Base-by-base conservation (phyloP, 345 rosid genomes). In the Populus ilicifolia region DNA sequence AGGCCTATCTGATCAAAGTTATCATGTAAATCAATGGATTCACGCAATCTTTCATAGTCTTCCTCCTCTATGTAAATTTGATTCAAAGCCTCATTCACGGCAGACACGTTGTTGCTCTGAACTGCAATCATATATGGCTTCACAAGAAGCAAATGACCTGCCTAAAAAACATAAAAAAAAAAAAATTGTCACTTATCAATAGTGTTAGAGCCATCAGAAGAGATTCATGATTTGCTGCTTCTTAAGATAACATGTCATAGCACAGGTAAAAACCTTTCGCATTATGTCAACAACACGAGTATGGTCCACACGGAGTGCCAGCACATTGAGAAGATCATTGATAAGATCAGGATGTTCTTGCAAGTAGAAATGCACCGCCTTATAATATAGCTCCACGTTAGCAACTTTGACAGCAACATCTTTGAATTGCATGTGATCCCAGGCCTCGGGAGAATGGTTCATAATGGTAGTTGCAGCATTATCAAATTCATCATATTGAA, bases 381-480 rank as follows among this genome's bases (percentile, higher is more conserved):
- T 96, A 75, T 96, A 96, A 83, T 96, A 96, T 41, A 96, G 82
- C 76, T 96, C 99, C 62, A 96, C 99, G 80, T 87, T 96, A 4
- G 97, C 98, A 84, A 96, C 97, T 89, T 96, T 96, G 64, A 90
- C 97, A 1, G 88, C 88, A 52, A 93, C 92, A 80, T 96, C 99
- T 82, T 93, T 96, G 83, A 93, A 96, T 79, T 91, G 99, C 98
- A 96, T 90, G 93, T 96, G 99, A 75, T 96, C 99, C 99, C 99
- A 96, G n/a, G 99, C 98, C 87, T 92, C 98, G 0, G 99, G 99
- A 48, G 99, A 96, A 88, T 96, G 99, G 79, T 96, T 93, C 99
- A 96, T 96, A 73, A 96, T 90, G 44, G 98, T 96, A 54, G 97
- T 92, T 7, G 99, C 99, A 62, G 99, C 99, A 89, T 96, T 96